Conservation (phyloP, 2,329 filamentous ascomycete species). For the Parafenestella ontariensis region DNA sequence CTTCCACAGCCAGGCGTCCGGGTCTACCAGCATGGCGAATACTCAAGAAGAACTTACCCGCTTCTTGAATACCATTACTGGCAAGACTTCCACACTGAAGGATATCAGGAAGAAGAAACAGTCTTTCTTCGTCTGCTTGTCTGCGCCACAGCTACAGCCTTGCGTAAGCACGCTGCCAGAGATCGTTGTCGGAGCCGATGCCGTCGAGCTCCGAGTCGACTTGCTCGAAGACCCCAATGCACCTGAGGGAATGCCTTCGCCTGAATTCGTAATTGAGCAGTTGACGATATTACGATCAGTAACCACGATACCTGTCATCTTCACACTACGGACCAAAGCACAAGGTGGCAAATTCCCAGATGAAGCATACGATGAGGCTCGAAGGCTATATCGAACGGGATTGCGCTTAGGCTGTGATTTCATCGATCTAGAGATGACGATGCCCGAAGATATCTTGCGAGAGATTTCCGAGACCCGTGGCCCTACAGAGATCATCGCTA, state of each 20-base stretch:
- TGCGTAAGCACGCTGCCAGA: slow-evolving; percentile 71
- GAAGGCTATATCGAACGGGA: slow-evolving; percentile 78
- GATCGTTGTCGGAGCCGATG: slow-evolving; percentile 85
- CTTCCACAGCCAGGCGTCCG: slow-evolving; percentile 80
- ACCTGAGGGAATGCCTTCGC: slow-evolving; percentile 63
- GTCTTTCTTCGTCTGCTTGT: slow-evolving; percentile 93
- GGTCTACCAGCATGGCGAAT: slow-evolving; percentile 57
- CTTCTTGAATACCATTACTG: slow-evolving; percentile 74
- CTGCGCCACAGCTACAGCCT: slow-evolving; percentile 74
- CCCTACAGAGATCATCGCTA: slow-evolving; percentile 85
- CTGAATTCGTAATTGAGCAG: slow-evolving; percentile 82
- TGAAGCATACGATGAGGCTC: slow-evolving; percentile 71
- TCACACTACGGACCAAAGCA: slow-evolving; percentile 83
- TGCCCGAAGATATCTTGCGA: slow-evolving; percentile 77
- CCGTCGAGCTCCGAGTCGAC: slow-evolving; percentile 93
- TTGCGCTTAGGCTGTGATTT: slow-evolving; percentile 89
- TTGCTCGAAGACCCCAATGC: slow-evolving; percentile 76
- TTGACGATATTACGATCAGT: slow-evolving; percentile 77
- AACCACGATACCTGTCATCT: slow-evolving; percentile 82
- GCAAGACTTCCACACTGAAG: slow-evolving; percentile 61
- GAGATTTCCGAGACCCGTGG: slow-evolving; percentile 73
- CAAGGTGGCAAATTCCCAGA: slow-evolving; percentile 93
- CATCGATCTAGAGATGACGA: slow-evolving; percentile 89
- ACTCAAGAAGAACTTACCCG: slow-evolving; percentile 73
- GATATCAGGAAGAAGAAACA: slow-evolving; percentile 69